Conservation (phyloP, 2,329 filamentous ascomycete species). For the Seiridium unicorne region DNA sequence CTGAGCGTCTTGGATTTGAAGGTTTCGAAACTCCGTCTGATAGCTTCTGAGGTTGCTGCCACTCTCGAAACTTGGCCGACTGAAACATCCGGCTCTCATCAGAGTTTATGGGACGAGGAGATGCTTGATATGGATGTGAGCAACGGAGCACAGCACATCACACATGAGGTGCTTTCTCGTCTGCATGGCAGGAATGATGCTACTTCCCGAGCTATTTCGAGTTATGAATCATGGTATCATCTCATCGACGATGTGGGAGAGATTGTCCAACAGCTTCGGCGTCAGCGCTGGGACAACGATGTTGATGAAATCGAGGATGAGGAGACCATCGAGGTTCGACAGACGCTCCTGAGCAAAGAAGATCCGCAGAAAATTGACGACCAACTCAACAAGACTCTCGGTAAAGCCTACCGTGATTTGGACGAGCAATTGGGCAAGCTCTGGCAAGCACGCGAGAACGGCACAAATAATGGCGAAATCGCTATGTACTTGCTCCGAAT, state of each 20-base stretch:
- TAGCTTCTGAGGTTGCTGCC: slow-evolving; percentile 63
- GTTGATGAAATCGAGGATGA: slow-evolving; percentile 74
- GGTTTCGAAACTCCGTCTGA: slow-evolving; percentile 60
- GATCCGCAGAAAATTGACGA: slow-evolving; percentile 65
- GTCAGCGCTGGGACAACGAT: slow-evolving; percentile 74
- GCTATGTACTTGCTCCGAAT: slow-evolving; percentile 70
- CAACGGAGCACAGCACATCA: slow-evolving; percentile 65
- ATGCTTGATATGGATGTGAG: slow-evolving; percentile 65
- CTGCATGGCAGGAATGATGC: slow-evolving; percentile 71
- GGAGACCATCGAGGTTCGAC: slow-evolving; percentile 63
- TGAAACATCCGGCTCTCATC: slow-evolving; percentile 46
- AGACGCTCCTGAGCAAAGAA: slow-evolving; percentile 67
- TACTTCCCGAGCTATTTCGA: slow-evolving; percentile 58
- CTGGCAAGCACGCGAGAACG: slow-evolving; percentile 45
- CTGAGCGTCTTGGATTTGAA: slow-evolving; percentile 61
- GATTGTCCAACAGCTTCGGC: slow-evolving; percentile 63
- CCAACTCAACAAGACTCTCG: slow-evolving; percentile 55
- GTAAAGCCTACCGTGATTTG: slow-evolving; percentile 56
- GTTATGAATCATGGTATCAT: slow-evolving; percentile 72
- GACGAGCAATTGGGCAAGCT: slow-evolving; percentile 52
- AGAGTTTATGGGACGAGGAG: slow-evolving; percentile 66
- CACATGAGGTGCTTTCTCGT: slow-evolving; percentile 65
- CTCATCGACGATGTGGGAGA: slow-evolving; percentile 66
- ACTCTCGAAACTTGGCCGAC: slow-evolving; percentile 61
- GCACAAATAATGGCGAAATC: slow-evolving; percentile 48